Evolutionary conservation across 164 flowering plant genomes (phyloP), one percentile per base, ranked within the genome.

Genomic region (Cinnamomum micranthum): DNA sequence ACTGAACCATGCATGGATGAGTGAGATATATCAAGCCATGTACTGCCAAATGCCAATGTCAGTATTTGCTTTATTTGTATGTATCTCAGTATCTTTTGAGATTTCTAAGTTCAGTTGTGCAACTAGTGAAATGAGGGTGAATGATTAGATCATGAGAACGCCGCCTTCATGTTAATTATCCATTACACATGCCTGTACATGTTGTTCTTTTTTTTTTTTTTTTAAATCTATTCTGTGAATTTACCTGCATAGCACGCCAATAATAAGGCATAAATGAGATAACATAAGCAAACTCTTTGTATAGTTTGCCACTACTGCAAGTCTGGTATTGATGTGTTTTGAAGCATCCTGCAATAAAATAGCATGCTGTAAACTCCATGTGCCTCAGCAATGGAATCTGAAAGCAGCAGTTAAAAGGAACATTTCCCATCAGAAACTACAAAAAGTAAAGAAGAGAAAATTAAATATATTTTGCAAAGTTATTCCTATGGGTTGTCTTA

Each of bases 171-270:
- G 27, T 11, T 41, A 69, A 23, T 7, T 47, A n/a, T 47, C 22
- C 35, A 17, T 17, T 1, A 50, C 65, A 3, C 28, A 52, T 52
- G 24, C 6, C 51, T 22, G 25, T 7, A 41, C 27, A 3, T 67
- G 22, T 23, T n/a, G n/a, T n/a, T n/a, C n/a, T 69, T 28, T 28
- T 27, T 68, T 14, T 1, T 24, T 24, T 24, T 69, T 28, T 28
- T 27, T 68, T 14, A 0, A 41, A 55, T 33, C 19, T 6, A 50
- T 3, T 13, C 59, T 70, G 23, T 25, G 7, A 10, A 15, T 6
- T n/a, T 85, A 94, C 99, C 92, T 96, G 99, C 97, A 96, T 87
- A 5, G 98, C 99, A 11, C 99, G 97, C 97, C 98, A 96, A 65
- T 88, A 92, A 71, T 91, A 96, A 3, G 99, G 99, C 68, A 88